Base-by-base conservation (phyloP, 2,329 filamentous ascomycete species). In the Colletotrichum lini region DNA sequence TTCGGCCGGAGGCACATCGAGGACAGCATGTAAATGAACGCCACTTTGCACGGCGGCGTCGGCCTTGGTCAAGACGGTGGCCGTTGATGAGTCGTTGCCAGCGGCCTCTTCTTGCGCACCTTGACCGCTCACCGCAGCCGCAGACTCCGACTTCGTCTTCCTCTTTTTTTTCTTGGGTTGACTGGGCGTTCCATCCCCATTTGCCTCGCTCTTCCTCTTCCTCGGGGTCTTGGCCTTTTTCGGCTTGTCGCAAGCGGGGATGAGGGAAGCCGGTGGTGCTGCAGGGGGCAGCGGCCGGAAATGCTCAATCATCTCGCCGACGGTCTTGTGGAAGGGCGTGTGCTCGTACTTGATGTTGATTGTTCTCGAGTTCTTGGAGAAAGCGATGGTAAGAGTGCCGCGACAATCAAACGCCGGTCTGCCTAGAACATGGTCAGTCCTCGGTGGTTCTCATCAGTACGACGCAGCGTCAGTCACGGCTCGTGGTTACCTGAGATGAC, bases 391-490 rank as follows among this genome's bases (percentile, higher is more conserved):
- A 21, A 90, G 77, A 0, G 81, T 81, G 21, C 89, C 89, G 47
- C 86, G 83, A 70, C 89, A 91, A 74, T 91, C 88, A 73, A 90
- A 91, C 0, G 88, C 88, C 62, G 89, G 89, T 16, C 89, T 86
- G 38, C 80, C 87, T 88, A 72, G 18, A 50, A 42, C 10, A 21
- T 38, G 6, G 49, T 67, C 18, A 72, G 61, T 18, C 35, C 35
- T 38, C 42, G 1, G 47, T 10, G 15, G 35, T 30, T 12, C 3
- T 38, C 35, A 38, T 10, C 35, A 38, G 9, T 38, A 9, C 35
- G 35, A 9, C 35, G 35, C 9, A 38, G 35, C 21, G 15, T 18
- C 35, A 12, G 15, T 2, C 18, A n/a, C 1, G 35, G 4, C 8
- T 7, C 16, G 15, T 16, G 7, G 9, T 23, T 80, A 87, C 87